Percentiles rank a stretch among this genome's conserved stretches.
Evolutionary conservation across 208 protist genomes (phyloP).

Genomic region (Wallacemonas sp.): DNA sequence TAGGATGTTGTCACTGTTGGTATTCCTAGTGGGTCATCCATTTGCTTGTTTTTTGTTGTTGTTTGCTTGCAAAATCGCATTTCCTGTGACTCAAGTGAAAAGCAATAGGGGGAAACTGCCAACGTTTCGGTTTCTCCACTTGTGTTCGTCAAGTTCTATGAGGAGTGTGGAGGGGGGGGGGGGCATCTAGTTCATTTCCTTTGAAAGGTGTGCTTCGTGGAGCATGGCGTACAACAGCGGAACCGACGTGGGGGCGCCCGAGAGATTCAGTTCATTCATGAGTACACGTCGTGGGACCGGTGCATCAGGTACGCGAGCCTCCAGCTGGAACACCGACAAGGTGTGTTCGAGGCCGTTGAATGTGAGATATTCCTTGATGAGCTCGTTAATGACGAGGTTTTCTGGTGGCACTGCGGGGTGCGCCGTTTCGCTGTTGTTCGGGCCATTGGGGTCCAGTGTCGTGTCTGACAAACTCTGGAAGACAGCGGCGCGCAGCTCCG

Average conservation of each 20-base stretch:
- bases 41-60: neutral
- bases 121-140: no score
- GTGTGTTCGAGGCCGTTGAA: conserved; percentile 92
- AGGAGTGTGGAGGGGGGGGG: no score
- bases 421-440: neutral
- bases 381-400: conserved; percentile 93
- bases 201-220: conserved; percentile 61
- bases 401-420: conserved; percentile 80
- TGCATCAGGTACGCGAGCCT: conserved; percentile 55
- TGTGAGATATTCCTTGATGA: conserved; percentile 93
- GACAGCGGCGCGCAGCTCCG: conserved; percentile 87
- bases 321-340: conserved; percentile 82
- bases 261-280: conserved; percentile 74
- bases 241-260: conserved; percentile 61
- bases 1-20: neutral
- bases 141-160: no score
- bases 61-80: no score
- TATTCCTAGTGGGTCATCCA: neutral
- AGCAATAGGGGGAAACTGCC: no score
- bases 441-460: conserved; percentile 16
- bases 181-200: conserved; percentile 44
- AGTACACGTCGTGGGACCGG: conserved; percentile 69
- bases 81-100: no score
- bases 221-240: conserved; percentile 85
- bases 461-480: conserved; percentile 78